Percentiles rank a stretch among this genome's conserved stretches.
These are phyloP conservation scores for Phalaenopsis aphrodite DNA, from an alignment of 106 monocot species.

Conservation along the genomic window DNA sequence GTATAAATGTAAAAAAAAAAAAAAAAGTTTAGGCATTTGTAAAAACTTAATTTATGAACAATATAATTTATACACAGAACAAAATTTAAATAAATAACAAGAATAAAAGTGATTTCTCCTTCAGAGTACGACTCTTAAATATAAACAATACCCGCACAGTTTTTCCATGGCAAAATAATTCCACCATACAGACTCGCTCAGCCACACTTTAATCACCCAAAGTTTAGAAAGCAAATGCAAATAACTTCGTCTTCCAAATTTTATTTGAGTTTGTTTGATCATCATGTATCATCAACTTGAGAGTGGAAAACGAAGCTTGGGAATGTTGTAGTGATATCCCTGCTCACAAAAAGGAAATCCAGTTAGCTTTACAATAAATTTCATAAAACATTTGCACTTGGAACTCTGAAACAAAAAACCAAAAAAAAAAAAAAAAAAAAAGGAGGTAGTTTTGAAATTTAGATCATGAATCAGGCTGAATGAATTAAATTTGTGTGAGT, in stretches of 20 bases:
- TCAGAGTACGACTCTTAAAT: not conserved
- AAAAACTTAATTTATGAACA: not conserved
- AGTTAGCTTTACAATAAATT: not conserved
- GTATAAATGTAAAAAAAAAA: too few species aligned
- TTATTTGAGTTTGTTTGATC: not conserved
- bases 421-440: too few species aligned
- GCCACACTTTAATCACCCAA: not conserved
- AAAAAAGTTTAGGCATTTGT: too few species aligned
- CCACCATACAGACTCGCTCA: not conserved
- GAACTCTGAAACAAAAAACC: too few species aligned
- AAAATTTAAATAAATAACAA: not conserved
- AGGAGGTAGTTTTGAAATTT: too few species aligned
- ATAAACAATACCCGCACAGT: not conserved
- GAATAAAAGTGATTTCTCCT: not conserved
- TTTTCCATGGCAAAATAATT: not conserved
- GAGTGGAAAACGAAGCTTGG: slow-evolving; percentile 72
- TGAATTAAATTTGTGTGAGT: too few species aligned
- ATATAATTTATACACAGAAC: not conserved
- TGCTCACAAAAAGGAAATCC: slow-evolving; percentile 10
- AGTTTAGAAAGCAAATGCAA: not conserved
- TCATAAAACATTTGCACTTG: not conserved
- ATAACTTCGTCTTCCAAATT: not conserved
- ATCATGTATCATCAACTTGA: slow-evolving; percentile 56
- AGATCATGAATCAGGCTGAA: too few species aligned
- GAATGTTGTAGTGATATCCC: slow-evolving; percentile 70